phyloP scores from a whole-genome alignment of 2,329 filamentous ascomycete genomes.

The Sclerotinia sclerotiorum region DNA sequence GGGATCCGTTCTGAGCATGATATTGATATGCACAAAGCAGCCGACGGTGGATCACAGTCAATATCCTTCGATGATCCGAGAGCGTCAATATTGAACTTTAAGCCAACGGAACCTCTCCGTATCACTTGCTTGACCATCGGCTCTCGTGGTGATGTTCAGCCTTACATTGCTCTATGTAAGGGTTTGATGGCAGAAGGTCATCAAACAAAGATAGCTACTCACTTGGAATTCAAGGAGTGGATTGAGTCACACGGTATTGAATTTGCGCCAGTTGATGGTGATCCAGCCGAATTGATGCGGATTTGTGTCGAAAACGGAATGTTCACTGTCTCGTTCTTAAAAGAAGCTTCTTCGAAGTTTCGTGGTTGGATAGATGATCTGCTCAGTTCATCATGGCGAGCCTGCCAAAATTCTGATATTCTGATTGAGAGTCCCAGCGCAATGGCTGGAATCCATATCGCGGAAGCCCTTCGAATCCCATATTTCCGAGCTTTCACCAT shows the following conservation, averaged over 20 bases:
- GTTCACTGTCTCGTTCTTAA: conserved; percentile 89
- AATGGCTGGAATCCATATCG: conserved; percentile 97
- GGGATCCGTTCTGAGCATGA: conserved; percentile 54
- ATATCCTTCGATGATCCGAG: conserved; percentile 88
- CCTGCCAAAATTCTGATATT: conserved; percentile 83
- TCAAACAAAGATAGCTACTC: conserved; percentile 82
- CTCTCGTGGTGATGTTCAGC: conserved; percentile 92
- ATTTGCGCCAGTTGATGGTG: conserved; percentile 83
- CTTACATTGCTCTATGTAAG: conserved; percentile 95
- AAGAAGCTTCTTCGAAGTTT: conserved; percentile 83
- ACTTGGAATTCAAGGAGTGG: conserved; percentile 86
- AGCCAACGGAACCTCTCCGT: conserved; percentile 73
- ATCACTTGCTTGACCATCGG: conserved; percentile 96
- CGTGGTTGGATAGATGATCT: conserved; percentile 94
- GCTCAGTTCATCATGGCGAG: conserved; percentile 74
- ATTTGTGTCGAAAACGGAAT: conserved; percentile 97
- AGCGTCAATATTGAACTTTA: conserved; percentile 87
- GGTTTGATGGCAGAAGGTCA: conserved; percentile 86
- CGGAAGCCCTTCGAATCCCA: conserved; percentile 86
- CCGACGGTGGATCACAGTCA: conserved; percentile 61
- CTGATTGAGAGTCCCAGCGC: conserved; percentile 94
- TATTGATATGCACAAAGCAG: conserved; percentile 49
- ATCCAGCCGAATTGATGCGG: conserved; percentile 91
- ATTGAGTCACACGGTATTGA: conserved; percentile 91
- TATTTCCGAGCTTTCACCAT: conserved; percentile 98